Evolutionary conservation across 129 eudicot genomes (phyloP).

Genomic region (Solidago caesia): DNA sequence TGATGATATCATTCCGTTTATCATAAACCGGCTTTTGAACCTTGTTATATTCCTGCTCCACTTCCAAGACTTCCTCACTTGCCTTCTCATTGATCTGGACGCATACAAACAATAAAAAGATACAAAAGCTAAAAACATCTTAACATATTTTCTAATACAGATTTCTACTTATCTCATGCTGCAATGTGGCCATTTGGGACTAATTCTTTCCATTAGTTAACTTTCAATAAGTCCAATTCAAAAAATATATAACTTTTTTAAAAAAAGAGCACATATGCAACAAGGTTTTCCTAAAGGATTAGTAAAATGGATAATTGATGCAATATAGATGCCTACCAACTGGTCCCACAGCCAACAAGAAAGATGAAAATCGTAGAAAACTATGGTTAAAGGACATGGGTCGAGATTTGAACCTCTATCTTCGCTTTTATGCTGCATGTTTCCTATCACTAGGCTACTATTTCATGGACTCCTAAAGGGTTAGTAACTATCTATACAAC

Average conservation of each 20-base stretch:
- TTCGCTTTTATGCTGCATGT: no score
- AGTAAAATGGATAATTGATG: no score
- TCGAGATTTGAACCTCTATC: no score
- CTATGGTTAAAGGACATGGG: no score
- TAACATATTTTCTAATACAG: background rate
- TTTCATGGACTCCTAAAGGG: no score
- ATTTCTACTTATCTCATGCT: background rate
- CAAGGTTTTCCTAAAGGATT: no score
- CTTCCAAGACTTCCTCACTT: slow-evolving; percentile 13
- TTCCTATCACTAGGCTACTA: no score
- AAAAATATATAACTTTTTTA: background rate
- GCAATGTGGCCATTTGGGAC: background rate
- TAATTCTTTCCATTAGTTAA: background rate
- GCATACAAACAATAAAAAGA: background rate
- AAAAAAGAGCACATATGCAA: no score
- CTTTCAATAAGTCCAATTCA: background rate
- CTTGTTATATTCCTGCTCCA: background rate
- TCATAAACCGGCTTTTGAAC: slow-evolving; percentile 4
- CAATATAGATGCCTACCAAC: no score
- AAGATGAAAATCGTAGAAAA: no score
- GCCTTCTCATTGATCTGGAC: slow-evolving; percentile 9
- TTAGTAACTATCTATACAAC: background rate
- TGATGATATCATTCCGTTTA: slow-evolving; percentile 8
- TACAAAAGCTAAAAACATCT: background rate
- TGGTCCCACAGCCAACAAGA: no score